phyloP scores from a whole-genome alignment of 441 rosid genomes.

The Flueggea neowawraea region DNA sequence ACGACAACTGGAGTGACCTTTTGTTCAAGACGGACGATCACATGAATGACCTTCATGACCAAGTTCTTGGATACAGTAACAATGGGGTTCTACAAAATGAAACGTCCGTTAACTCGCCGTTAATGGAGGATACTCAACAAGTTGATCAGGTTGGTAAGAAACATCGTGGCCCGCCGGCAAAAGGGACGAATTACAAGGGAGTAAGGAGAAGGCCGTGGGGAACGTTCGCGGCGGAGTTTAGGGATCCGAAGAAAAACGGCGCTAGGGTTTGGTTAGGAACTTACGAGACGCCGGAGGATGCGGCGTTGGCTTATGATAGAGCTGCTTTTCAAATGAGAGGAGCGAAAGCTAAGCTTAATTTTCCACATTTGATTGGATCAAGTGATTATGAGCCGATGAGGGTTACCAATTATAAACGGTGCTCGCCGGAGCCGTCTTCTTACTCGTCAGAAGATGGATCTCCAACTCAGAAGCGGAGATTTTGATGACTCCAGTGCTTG shows the following conservation, averaged over 20 bases:
- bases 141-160: neutral
- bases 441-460: conserved; percentile 9
- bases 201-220: conserved; percentile 69
- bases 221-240: conserved; percentile 55
- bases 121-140: neutral
- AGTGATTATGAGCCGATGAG: conserved; percentile 21
- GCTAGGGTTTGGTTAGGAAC: conserved; percentile 53
- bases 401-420: conserved; percentile 23
- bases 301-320: conserved; percentile 48
- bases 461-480: conserved; percentile 10
- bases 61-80: neutral
- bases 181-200: conserved; percentile 27
- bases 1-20: conserved; percentile 22
- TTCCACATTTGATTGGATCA: conserved; percentile 45
- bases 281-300: conserved; percentile 44
- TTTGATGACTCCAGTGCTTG: neutral
- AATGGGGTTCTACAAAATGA: too few species aligned
- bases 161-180: neutral
- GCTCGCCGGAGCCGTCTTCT: conserved; percentile 22
- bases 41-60: too few species aligned
- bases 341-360: conserved; percentile 52
- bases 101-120: too few species aligned
- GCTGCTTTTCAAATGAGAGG: conserved; percentile 52
- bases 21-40: conserved; percentile 8
- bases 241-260: conserved; percentile 44